These are phyloP conservation scores for Aristolochia californica DNA, from an alignment of 164 flowering plant species.

Conservation along the genomic window DNA sequence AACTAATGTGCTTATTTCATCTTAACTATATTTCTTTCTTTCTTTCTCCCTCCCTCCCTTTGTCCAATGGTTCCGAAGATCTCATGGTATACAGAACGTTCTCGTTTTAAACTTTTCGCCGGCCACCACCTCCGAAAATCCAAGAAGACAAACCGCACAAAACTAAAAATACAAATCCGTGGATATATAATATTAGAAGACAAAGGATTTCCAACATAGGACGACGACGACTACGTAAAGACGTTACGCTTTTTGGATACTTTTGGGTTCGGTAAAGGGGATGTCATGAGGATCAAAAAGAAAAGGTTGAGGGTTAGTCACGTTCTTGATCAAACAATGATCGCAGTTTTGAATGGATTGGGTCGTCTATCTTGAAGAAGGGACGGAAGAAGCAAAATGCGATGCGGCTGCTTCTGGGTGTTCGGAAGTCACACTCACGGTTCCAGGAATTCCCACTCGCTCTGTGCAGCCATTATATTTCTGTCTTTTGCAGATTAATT, in stretches of 20 bases:
- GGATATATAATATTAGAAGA: too few relatives aligned
- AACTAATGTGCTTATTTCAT: constrained; percentile 6
- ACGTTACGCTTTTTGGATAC: neutral
- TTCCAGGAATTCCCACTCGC: too few relatives aligned
- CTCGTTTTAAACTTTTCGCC: too few relatives aligned
- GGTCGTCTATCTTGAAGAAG: neutral
- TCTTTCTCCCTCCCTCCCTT: too few relatives aligned
- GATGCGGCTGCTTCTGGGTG: neutral
- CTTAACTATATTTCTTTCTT: neutral
- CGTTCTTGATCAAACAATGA: constrained; percentile 3
- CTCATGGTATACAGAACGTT: too few relatives aligned
- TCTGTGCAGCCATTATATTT: too few relatives aligned
- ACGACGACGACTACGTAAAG: constrained; percentile 4
- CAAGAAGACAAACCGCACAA: too few relatives aligned
- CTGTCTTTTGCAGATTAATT: too few relatives aligned
- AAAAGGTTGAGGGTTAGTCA: neutral
- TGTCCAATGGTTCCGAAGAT: too few relatives aligned
- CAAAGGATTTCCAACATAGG: too few relatives aligned
- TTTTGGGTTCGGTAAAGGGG: neutral
- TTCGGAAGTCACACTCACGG: neutral
- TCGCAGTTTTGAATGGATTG: neutral
- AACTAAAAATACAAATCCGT: too few relatives aligned
- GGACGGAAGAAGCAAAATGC: neutral
- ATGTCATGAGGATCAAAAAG: neutral
- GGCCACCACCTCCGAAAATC: too few relatives aligned